A percentile compares a stretch with the other conserved stretches of the same genome.
phyloP scores from a whole-genome alignment of 352 stramenopile species.

The Elongisporangium anandrum region DNA sequence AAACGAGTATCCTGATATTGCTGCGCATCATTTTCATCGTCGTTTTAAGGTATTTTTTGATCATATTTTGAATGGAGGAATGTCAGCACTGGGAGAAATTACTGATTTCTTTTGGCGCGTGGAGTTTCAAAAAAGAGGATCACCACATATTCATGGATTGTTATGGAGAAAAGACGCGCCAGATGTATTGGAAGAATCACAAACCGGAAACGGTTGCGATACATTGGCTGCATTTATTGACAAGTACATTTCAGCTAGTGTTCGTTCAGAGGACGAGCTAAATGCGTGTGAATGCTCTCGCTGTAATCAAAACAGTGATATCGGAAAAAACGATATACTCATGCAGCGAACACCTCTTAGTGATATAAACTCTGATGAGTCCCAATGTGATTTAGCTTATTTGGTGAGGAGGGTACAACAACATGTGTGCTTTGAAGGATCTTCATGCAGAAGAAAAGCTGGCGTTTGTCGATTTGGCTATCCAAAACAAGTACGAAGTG shows the following conservation, averaged over 20 bases:
- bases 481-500: constrained; percentile 2
- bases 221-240: constrained; percentile 9
- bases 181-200: constrained; percentile 8
- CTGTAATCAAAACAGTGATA: too few species aligned
- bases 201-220: constrained; percentile 4
- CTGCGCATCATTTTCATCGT: constrained; percentile 11
- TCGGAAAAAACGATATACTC: too few species aligned
- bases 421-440: constrained; percentile 5
- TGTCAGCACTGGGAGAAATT: constrained; percentile 13
- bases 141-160: constrained; percentile 14
- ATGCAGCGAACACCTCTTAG: too few species aligned
- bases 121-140: constrained; percentile 19
- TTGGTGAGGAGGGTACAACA: constrained; percentile 12
- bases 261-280: constrained; percentile 2
- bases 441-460: constrained; percentile 5
- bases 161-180: constrained; percentile 18
- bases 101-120: constrained; percentile 20
- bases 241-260: constrained; percentile 3
- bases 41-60: constrained; percentile 20
- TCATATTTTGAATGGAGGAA: constrained; percentile 1
- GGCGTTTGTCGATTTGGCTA: constrained; percentile 8
- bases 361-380: background rate
- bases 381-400: constrained; percentile 7
- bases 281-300: background rate
- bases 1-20: constrained; percentile 16